phyloP scores from a whole-genome alignment of 2,329 filamentous ascomycete genomes.

The Anthostomella pinea region DNA sequence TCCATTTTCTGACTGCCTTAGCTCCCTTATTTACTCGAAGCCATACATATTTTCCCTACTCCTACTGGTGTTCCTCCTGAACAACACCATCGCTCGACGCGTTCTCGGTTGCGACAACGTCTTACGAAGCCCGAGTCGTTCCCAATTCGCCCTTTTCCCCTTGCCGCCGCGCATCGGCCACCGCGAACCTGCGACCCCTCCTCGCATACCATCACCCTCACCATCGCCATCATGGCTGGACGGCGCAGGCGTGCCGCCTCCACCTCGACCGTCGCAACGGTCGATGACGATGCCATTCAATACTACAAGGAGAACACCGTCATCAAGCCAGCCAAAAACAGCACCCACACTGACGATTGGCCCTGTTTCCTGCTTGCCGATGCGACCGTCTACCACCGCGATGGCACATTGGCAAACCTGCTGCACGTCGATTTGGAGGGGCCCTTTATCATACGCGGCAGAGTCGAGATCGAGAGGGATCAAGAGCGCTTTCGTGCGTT shows the following conservation, averaged over 20 bases:
- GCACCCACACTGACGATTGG: constrained; percentile 49
- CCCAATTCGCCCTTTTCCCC: too few relatives aligned
- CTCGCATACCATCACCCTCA: too few relatives aligned
- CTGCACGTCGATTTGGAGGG: constrained; percentile 58
- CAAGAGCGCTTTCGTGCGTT: constrained; percentile 38
- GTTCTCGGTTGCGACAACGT: too few relatives aligned
- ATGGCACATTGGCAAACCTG: constrained; percentile 58
- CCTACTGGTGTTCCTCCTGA: too few relatives aligned
- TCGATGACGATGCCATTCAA: constrained; percentile 34
- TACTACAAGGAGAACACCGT: constrained; percentile 35
- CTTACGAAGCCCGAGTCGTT: too few relatives aligned
- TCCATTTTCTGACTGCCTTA: too few relatives aligned
- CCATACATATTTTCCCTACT: too few relatives aligned
- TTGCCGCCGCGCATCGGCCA: too few relatives aligned
- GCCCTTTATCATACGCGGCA: constrained; percentile 60
- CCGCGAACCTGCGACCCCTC: too few relatives aligned
- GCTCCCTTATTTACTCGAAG: too few relatives aligned
- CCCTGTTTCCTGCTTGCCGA: constrained; percentile 61
- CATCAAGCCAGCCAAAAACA: constrained; percentile 33
- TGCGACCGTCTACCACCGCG: constrained; percentile 54
- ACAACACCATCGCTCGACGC: too few relatives aligned
- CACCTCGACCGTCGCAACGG: constrained; percentile 43
- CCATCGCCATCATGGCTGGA: constrained; percentile 36
- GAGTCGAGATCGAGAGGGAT: constrained; percentile 49
- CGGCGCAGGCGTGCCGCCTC: constrained; percentile 40